phyloP scores from a whole-genome alignment of 805 yeast genomes.

The Kluyveromyces aestuarii region DNA sequence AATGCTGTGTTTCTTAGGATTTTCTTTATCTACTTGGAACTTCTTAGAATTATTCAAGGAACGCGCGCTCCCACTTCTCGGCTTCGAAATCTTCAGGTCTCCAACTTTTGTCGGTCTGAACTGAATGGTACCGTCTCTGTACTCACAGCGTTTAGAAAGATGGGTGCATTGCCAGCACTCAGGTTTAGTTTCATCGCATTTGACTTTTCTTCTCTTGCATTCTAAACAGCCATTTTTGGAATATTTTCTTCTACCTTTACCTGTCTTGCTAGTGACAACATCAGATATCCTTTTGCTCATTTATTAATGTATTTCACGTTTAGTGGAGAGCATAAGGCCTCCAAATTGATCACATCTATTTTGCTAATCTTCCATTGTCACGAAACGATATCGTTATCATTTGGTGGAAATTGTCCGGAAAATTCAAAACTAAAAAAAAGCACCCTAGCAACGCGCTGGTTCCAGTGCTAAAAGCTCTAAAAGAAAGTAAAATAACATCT shows the following conservation, averaged over 20 bases:
- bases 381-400: too few relatives aligned
- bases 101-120: not conserved
- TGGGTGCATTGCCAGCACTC: conserved; percentile 9
- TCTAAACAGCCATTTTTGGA: conserved; percentile 8
- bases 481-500: too few relatives aligned
- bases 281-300: too few relatives aligned
- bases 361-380: too few relatives aligned
- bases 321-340: too few relatives aligned
- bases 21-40: not conserved
- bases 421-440: too few relatives aligned
- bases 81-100: not conserved
- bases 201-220: conserved; percentile 11
- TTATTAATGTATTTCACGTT: too few relatives aligned
- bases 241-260: conserved; percentile 1
- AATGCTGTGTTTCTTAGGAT: not conserved
- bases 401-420: too few relatives aligned
- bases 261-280: not conserved
- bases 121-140: not conserved
- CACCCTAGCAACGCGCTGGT: too few relatives aligned
- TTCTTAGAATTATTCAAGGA: not conserved
- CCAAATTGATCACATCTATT: too few relatives aligned
- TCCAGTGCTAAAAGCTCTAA: too few relatives aligned
- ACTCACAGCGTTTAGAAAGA: conserved; percentile 6
- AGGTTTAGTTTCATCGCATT: conserved; percentile 9
- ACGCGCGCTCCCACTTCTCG: not conserved